Evolutionary conservation across 805 yeast genomes (phyloP), one percentile per base, ranked within the genome.

Genomic region (Monosporozyma servazzii): DNA sequence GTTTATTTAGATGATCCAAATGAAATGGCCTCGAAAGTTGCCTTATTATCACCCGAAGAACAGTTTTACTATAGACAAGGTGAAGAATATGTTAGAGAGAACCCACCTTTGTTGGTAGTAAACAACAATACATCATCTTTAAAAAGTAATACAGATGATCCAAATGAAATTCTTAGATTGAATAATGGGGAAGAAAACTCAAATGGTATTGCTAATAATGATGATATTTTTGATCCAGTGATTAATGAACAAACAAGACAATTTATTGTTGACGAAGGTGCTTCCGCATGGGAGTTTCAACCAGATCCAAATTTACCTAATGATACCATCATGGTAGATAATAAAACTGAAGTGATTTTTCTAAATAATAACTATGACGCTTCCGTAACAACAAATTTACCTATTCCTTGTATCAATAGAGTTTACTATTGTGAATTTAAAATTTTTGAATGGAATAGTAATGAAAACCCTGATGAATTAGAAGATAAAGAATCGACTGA

Each of bases 391-490:
- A 82, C 96, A 2, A 90, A 88, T 68, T 71, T 90, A 53, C 98
- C 96, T 0, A 75, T 90, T 3, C 96, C 96, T 17, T 76, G 76
- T 59, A 78, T 77, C 53, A 88, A 86, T 62, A 93, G 87, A 50
- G 91, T 88, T 3, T 88, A 88, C 62, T 90, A 91, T 70, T 88
- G 85, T 71, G 98, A 90, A 64, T 79, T 84, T 41, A 93, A 93
- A 62, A 77, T 93, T 1, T 89, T 81, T 67, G 88, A 84, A 40
- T 61, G 82, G 23, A 81, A 82, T 8, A 73, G 78, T 13, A 69
- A 65, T 42, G 67, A 78, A 0, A 49, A 25, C 23, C n/a, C 29
- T 5, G 36, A 31, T 29, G 47, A 45, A 36, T 46, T 41, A 33
- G 51, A 33, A 17, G 47, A 25, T 27, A 29, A 44, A 31, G 18